phyloP scores from a whole-genome alignment of 2,329 filamentous ascomycete genomes.

The Colletotrichum sp. region DNA sequence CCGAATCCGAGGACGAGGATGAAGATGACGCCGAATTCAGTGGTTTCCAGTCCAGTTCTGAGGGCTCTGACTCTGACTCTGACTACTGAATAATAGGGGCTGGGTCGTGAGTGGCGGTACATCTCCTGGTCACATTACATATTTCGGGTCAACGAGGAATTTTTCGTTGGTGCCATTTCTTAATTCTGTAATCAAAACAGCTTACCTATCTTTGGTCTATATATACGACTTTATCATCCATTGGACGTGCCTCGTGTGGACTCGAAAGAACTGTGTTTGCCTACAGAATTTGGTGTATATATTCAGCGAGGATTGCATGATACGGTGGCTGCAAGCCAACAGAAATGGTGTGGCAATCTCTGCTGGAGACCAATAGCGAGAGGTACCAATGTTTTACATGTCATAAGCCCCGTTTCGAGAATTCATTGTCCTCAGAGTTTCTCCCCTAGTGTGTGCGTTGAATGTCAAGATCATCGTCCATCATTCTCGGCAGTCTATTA shows the following conservation, averaged over 20 bases:
- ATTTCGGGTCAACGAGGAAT: neutral
- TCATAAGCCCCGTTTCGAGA: neutral
- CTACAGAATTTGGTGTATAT: neutral
- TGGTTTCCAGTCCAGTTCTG: neutral
- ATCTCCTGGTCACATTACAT: neutral
- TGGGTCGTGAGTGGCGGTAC: neutral
- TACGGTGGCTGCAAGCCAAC: neutral
- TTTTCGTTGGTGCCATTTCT: neutral
- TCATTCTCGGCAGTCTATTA: neutral
- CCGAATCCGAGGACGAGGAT: neutral
- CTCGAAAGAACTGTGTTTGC: neutral
- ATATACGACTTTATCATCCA: neutral
- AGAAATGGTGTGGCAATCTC: neutral
- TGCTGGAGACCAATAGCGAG: neutral
- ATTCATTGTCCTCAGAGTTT: neutral
- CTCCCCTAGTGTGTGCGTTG: neutral
- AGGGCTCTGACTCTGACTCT: neutral
- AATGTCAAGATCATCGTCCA: neutral
- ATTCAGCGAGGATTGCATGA: neutral
- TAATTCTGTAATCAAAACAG: neutral
- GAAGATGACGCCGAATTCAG: neutral
- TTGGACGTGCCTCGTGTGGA: neutral
- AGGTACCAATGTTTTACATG: neutral
- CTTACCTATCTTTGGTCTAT: neutral
- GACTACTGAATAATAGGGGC: neutral